Evolutionary conservation across 2,329 filamentous ascomycete genomes (phyloP).

Genomic region (Fusarium sp.): DNA sequence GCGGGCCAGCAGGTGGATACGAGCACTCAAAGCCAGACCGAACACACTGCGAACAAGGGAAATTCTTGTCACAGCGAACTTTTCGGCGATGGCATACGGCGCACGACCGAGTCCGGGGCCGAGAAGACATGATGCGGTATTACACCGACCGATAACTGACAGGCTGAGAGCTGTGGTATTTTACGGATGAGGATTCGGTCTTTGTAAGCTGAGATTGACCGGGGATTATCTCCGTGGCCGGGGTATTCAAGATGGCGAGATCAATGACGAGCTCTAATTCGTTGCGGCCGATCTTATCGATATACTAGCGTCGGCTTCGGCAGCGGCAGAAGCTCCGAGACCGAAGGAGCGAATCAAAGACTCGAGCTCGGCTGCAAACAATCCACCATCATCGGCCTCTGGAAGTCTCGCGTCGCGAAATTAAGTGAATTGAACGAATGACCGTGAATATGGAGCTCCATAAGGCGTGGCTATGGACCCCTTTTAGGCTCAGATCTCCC

Average conservation of each 20-base stretch:
- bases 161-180: background rate
- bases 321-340: accelerated
- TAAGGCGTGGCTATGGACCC: background rate
- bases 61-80: constrained; percentile 77
- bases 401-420: constrained; percentile 14
- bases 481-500: background rate
- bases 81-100: constrained; percentile 62
- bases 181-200: constrained; percentile 1
- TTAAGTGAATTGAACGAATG: background rate
- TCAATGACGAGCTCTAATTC: background rate
- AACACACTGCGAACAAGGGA: constrained; percentile 75
- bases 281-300: background rate
- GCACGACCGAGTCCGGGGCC: constrained; percentile 45
- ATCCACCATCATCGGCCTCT: background rate
- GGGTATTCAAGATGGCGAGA: background rate
- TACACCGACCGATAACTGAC: background rate
- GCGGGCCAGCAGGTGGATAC: constrained; percentile 43
- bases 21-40: constrained; percentile 51
- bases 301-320: constrained; percentile 7
- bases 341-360: constrained; percentile 19
- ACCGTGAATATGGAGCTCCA: background rate
- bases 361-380: background rate
- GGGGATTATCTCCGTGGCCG: background rate
- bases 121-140: constrained; percentile 11
- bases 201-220: background rate